Evolutionary conservation across 148 eudicot genomes (phyloP).

Genomic region (Selenicereus undatus): DNA sequence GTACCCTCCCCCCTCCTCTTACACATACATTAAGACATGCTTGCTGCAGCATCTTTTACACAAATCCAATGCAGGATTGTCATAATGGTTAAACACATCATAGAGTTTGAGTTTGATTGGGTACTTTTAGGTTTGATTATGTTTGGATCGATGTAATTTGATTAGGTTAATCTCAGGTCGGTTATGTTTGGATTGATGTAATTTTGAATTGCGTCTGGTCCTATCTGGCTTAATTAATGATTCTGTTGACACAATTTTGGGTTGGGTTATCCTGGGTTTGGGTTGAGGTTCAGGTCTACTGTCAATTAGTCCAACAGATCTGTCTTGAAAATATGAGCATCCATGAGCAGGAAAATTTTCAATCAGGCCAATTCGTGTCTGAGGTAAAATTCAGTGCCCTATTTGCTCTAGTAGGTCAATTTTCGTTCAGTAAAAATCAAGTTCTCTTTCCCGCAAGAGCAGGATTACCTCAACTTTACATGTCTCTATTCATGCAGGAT

Average conservation of each 20-base stretch:
- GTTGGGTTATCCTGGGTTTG: not conserved
- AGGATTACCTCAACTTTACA: not conserved
- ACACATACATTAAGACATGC: not conserved
- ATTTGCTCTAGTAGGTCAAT: not conserved
- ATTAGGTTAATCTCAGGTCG: not conserved
- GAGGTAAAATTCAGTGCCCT: not conserved
- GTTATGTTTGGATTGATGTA: not conserved
- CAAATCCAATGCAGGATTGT: not conserved
- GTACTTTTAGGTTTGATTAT: too few relatives aligned
- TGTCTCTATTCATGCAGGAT: slow-evolving; percentile 42
- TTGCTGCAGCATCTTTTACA: not conserved
- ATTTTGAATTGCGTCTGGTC: too few relatives aligned
- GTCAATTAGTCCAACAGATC: not conserved
- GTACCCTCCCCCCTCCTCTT: slow-evolving; percentile 29
- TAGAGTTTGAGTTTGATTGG: too few relatives aligned
- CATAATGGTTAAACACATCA: not conserved
- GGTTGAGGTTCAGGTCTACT: not conserved
- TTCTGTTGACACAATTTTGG: not conserved
- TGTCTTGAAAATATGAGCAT: not conserved
- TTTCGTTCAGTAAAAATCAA: too few relatives aligned
- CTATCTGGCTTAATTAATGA: not conserved
- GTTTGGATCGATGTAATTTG: not conserved
- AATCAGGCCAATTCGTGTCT: not conserved
- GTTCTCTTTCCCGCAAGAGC: slow-evolving; percentile 1
- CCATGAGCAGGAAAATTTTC: too few relatives aligned